Base-by-base conservation (phyloP, 2,329 filamentous ascomycete species). In the Stromatinia cepivora region DNA sequence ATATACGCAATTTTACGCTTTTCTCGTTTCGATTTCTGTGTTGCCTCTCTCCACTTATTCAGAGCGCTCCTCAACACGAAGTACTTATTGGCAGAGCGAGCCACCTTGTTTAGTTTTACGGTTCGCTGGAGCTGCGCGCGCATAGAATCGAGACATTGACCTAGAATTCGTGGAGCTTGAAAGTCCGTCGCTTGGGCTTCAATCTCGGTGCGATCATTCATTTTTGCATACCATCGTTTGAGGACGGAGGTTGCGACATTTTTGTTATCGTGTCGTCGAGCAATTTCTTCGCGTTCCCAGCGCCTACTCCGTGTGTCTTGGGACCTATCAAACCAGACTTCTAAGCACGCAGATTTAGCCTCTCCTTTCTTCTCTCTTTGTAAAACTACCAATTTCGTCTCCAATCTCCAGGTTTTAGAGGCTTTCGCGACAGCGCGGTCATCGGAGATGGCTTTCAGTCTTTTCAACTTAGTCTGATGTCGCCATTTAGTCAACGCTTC, bases 401-500 rank as follows among this genome's bases (percentile, higher is more conserved):
- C 82, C 42, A 90, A 75, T n/a, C 85, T 82, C 87, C 87, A 90
- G 77, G 83, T 87, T 77, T 88, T 88, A 71, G 90, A 79, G 9
- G 81, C 78, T 74, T 89, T 83, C 42, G 85, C 78, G 54, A 86
- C 79, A 53, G 88, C 72, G 4, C 87, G 83, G 71, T 86, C 83
- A 71, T 88, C 82, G 61, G 88, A 85, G 20, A 82, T 83, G 28
- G 82, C 79, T 62, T 78, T 79, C 2, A 90, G 77, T 22, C 83
- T 82, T 73, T 84, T 81, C 71, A 82, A 84, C 25, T 88, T 85
- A 22, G 89, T 80, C 22, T 80, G 80, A 73, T 90, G 86, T 72
- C 89, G 90, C 88, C 88, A 90, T 15, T 81, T 79, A 1, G 83
- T 88, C 81, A 85, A 88, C 4, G 85, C 81, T 75, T 87, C 87